phyloP scores from a whole-genome alignment of 78 protist genomes.

The Ministeria vibrans region DNA sequence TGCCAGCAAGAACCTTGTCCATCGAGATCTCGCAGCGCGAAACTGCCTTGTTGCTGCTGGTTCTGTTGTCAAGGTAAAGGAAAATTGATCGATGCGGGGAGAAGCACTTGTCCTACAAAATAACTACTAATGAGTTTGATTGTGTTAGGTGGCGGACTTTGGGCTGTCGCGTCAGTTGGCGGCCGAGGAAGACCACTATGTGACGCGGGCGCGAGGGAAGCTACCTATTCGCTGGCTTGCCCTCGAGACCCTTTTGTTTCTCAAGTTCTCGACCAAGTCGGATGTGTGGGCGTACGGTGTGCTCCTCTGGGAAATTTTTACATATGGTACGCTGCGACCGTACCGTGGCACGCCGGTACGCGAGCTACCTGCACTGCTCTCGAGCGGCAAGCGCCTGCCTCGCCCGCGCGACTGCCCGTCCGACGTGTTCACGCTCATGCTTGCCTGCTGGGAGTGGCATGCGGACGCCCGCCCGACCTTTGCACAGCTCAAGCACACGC shows the following conservation, averaged over 20 bases:
- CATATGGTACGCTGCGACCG: not conserved
- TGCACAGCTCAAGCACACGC: too few species aligned
- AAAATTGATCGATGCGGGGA: too few species aligned
- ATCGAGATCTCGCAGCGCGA: conserved; percentile 16
- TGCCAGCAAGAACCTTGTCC: not conserved
- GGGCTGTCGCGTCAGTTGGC: not conserved
- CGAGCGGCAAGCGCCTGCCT: too few species aligned
- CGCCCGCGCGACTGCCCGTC: too few species aligned
- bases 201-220: not conserved
- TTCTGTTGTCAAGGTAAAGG: not conserved
- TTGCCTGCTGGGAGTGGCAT: too few species aligned
- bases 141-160: conserved; percentile 4
- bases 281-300: conserved; percentile 19
- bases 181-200: not conserved
- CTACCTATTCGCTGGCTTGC: conserved; percentile 2
- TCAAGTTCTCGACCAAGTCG: not conserved
- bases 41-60: not conserved
- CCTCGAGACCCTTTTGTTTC: not conserved
- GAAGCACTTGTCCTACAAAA: too few species aligned
- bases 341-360: too few species aligned
- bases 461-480: too few species aligned
- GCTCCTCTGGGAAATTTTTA: not conserved
- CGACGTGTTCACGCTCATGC: too few species aligned
- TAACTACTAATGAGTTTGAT: too few species aligned
- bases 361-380: too few species aligned